A percentile compares a stretch with the other conserved stretches of the same genome.
These are phyloP conservation scores for Thalia dealbata DNA, from an alignment of 176 grass and related monocot species.

Conservation along the genomic window DNA sequence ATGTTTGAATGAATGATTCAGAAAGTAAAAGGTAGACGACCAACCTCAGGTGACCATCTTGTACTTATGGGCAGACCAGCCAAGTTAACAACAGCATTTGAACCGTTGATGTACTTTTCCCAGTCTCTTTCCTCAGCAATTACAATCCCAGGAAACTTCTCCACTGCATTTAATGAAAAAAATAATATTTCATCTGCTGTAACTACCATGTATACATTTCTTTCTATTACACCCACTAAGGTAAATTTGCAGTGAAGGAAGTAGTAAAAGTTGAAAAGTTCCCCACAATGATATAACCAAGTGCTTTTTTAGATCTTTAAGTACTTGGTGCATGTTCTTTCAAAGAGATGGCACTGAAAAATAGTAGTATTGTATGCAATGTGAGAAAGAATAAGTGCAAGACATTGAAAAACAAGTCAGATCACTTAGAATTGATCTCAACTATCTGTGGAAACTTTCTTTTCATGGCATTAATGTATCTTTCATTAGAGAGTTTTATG, in stretches of 20 bases:
- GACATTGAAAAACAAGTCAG: neutral
- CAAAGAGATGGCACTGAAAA: neutral
- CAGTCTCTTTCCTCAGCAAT: slow-evolving; percentile 68
- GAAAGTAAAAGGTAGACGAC: neutral
- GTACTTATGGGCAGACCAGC: slow-evolving; percentile 92
- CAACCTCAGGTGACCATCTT: slow-evolving; percentile 79
- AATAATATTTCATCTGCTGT: neutral
- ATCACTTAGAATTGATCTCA: neutral
- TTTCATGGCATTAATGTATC: neutral
- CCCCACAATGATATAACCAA: neutral
- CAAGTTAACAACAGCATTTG: slow-evolving; percentile 78
- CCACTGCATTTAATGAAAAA: slow-evolving; percentile 27
- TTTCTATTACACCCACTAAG: neutral
- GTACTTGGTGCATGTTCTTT: neutral
- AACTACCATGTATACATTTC: neutral
- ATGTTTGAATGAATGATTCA: neutral
- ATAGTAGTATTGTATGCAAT: neutral
- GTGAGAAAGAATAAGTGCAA: neutral
- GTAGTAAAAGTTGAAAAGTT: neutral
- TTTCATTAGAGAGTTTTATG: neutral
- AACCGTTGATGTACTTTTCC: slow-evolving; percentile 42
- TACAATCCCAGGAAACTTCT: slow-evolving; percentile 42
- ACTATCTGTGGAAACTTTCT: neutral
- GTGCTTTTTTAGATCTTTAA: neutral
- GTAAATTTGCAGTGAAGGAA: neutral